These are phyloP conservation scores for Ustilago nuda DNA, from an alignment of 1,284 basidiomycete species.

Conservation along the genomic window DNA sequence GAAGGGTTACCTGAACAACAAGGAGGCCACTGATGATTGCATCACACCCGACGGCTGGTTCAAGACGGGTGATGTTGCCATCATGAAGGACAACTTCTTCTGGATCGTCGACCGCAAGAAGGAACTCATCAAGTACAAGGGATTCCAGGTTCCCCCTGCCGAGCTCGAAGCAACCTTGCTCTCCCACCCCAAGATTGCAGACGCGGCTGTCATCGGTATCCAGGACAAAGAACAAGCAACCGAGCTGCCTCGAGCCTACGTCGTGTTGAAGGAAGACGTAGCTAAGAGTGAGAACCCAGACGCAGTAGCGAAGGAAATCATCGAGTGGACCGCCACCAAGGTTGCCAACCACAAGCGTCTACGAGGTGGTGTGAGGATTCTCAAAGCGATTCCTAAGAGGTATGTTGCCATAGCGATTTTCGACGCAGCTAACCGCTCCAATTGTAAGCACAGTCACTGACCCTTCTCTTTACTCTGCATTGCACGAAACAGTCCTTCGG, in stretches of 20 bases:
- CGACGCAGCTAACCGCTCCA: neutral
- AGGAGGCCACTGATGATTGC: slow-evolving; percentile 44
- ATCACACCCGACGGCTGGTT: slow-evolving; percentile 61
- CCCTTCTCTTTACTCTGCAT: neutral
- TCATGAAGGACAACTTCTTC: slow-evolving; percentile 52
- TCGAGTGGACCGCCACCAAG: slow-evolving; percentile 62
- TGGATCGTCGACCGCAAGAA: slow-evolving; percentile 64
- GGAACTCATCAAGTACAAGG: slow-evolving; percentile 61
- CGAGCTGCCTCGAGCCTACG: slow-evolving; percentile 67
- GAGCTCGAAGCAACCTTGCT: slow-evolving; percentile 54
- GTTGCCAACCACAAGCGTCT: slow-evolving; percentile 69
- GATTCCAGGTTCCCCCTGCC: slow-evolving; percentile 62
- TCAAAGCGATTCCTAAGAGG: slow-evolving; percentile 62
- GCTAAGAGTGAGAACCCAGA: slow-evolving; percentile 48
- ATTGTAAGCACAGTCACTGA: slow-evolving; percentile 1
- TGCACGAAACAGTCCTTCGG: slow-evolving; percentile 42
- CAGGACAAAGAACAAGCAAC: slow-evolving; percentile 46
- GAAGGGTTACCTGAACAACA: slow-evolving; percentile 59
- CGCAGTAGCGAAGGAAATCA: slow-evolving; percentile 58
- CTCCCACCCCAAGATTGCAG: slow-evolving; percentile 53
- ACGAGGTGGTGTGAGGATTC: slow-evolving; percentile 64
- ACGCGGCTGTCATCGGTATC: slow-evolving; percentile 49
- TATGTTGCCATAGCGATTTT: neutral
- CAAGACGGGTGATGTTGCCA: slow-evolving; percentile 59
- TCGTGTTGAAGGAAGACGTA: slow-evolving; percentile 55